Percentiles rank a stretch among this genome's conserved stretches.
Evolutionary conservation across 805 yeast genomes (phyloP).

Genomic region (Wickerhamomyces bisporus): DNA sequence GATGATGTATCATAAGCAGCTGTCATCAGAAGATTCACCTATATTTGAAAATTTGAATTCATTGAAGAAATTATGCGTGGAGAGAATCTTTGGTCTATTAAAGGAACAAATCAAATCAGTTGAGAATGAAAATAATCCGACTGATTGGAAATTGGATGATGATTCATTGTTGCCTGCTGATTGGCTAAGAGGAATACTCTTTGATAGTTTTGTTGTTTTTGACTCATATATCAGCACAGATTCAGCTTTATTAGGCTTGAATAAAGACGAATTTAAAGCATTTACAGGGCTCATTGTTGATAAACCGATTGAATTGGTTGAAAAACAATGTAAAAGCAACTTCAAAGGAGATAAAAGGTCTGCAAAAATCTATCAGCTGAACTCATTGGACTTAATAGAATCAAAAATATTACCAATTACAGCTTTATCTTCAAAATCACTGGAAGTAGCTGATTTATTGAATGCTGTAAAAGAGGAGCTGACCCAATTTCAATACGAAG

Average conservation of each 20-base stretch:
- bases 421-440: constrained; percentile 32
- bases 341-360: constrained; percentile 24
- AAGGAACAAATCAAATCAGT: constrained; percentile 30
- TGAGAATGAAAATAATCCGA: constrained; percentile 17
- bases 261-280: constrained; percentile 28
- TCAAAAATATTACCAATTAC: constrained; percentile 46
- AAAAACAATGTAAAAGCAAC: constrained; percentile 24
- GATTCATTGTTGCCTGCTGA: constrained; percentile 76
- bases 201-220: constrained; percentile 52
- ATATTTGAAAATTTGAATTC: constrained; percentile 24
- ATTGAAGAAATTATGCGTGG: constrained; percentile 30
- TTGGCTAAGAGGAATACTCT: constrained; percentile 66
- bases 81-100: constrained; percentile 35
- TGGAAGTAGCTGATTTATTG: constrained; percentile 29
- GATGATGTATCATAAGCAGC: constrained; percentile 49
- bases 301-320: constrained; percentile 27
- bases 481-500: constrained; percentile 39
- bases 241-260: constrained; percentile 34
- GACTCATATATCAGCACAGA: constrained; percentile 8
- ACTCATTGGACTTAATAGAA: constrained; percentile 54
- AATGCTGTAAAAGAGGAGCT: constrained; percentile 33
- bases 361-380: constrained; percentile 41
- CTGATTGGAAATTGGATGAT: constrained; percentile 29
- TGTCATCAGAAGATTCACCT: constrained; percentile 11
- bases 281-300: constrained; percentile 41